Evolutionary conservation across 768 basidiomycete genomes (phyloP).

Genomic region (Cystofilobasidium ferigula): DNA sequence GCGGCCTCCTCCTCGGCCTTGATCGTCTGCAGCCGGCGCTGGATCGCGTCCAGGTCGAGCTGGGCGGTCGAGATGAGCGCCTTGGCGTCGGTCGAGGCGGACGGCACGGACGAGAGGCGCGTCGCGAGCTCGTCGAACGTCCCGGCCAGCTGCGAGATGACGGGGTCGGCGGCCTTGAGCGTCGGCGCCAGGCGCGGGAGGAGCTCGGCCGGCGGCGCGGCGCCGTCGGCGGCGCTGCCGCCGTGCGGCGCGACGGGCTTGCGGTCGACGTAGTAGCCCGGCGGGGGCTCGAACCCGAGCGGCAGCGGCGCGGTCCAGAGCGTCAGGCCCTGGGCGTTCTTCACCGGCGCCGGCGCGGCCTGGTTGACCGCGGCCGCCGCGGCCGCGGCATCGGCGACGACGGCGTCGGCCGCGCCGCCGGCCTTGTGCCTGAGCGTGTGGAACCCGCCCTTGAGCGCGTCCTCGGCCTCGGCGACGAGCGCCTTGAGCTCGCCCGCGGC

Average conservation of each 20-base stretch:
- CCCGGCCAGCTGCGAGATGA: slow-evolving; percentile 77
- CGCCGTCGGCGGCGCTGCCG: slow-evolving; percentile 1
- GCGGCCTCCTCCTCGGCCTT: slow-evolving; percentile 65
- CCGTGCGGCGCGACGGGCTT: slow-evolving; percentile 27
- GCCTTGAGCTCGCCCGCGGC: slow-evolving; percentile 27
- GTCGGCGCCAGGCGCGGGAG: slow-evolving; percentile 72
- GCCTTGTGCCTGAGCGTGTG: slow-evolving; percentile 30
- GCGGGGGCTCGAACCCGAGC: slow-evolving; percentile 87
- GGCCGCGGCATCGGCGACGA: slow-evolving; percentile 34
- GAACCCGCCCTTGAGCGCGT: slow-evolving; percentile 23
- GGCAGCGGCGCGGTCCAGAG: slow-evolving; percentile 54
- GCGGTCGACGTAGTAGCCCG: slow-evolving; percentile 60
- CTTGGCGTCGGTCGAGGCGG: slow-evolving; percentile 46
- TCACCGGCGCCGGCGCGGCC: too few species aligned
- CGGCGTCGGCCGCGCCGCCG: slow-evolving; percentile 36
- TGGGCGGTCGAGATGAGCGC: slow-evolving; percentile 71
- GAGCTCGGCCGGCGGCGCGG: slow-evolving; percentile 3
- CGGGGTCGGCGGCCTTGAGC: slow-evolving; percentile 77
- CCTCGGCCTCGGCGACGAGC: slow-evolving; percentile 24
- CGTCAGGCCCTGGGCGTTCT: slow-evolving; percentile 44
- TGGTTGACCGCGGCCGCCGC: slow-evolving; percentile 26
- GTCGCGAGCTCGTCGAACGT: slow-evolving; percentile 86
- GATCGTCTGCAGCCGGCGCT: slow-evolving; percentile 60
- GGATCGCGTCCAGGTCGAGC: slow-evolving; percentile 65
- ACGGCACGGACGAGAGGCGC: slow-evolving; percentile 64